Base-by-base conservation (phyloP, 1,284 basidiomycete genomes). In the Omphalotus olearius region DNA sequence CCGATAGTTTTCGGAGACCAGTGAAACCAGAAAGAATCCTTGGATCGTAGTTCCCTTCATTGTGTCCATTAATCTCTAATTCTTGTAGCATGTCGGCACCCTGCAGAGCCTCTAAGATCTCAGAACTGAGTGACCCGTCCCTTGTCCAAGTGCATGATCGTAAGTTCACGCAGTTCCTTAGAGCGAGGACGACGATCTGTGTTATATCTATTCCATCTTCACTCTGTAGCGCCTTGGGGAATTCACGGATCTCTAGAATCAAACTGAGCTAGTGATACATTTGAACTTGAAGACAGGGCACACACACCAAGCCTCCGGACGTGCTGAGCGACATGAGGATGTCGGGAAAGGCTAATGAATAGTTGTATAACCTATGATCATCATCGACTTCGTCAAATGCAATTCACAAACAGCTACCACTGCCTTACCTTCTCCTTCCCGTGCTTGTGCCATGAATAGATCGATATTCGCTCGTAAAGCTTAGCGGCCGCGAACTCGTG, bases 91-190 rank as follows among this genome's bases (percentile, higher is more conserved):
- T 57, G 0, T 66, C 59, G 35, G 72, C 77, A 14, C 58, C 45
- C 4, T 67, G 65, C 5, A 89, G 66, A 14, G 76, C 75, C 23
- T 71, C 59, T 9, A 90, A 69, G 23, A 86, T 75, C 1, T 69
- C 66, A 2, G 79, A 76, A 37, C 71, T 80, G 23, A 90, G 67
- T 2, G 86, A 81, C 2, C 85, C 84, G 58, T 89, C 83, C 38
- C 87, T 76, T 5, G 87, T 89, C 87, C 86, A 90, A 7, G 78
- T 79, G 60, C 83, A 88, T 5, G 79, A 70, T 33, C 59, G 68
- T 9, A 90, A 72, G 55, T 80, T 80, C 30, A 67, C 59, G 58
- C 85, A 87, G 58, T 88, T 85, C 44, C 63, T 60, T 13, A 90
- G 65, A 0, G 78, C 85, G 38, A 55, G 60, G 2, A 75, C 48